These are phyloP conservation scores for Abrus precatorius DNA, from an alignment of 306 rosid genomes.

Conservation along the genomic window DNA sequence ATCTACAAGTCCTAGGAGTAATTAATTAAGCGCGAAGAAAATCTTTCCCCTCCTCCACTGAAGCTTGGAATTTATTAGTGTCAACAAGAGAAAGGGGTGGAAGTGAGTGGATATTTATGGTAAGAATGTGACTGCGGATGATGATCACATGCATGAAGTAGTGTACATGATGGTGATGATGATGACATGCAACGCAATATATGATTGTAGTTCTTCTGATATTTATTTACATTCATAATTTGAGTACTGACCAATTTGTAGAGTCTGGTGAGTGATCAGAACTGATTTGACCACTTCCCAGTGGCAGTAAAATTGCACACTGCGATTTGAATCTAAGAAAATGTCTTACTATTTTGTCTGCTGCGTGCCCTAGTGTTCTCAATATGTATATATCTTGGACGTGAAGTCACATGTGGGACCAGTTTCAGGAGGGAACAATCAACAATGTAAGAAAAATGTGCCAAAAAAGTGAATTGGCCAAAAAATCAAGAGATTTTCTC, in stretches of 20 bases:
- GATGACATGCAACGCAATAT: slow-evolving; percentile 22
- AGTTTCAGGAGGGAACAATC: slow-evolving; percentile 43
- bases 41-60: not conserved
- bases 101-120: slow-evolving; percentile 27
- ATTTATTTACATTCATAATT: slow-evolving; percentile 38
- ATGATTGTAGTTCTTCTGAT: slow-evolving; percentile 31
- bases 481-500: slow-evolving; percentile 19
- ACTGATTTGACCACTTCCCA: slow-evolving; percentile 43
- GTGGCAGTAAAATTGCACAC: slow-evolving; percentile 42
- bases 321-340: slow-evolving; percentile 45
- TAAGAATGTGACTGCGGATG: slow-evolving; percentile 14
- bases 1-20: not conserved
- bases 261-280: slow-evolving; percentile 37
- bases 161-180: slow-evolving; percentile 4
- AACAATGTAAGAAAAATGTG: slow-evolving; percentile 36
- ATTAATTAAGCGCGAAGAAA: slow-evolving; percentile 9
- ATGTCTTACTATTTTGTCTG: slow-evolving; percentile 41
- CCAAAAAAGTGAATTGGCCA: slow-evolving; percentile 34
- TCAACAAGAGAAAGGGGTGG: slow-evolving; percentile 16
- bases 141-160: slow-evolving; percentile 38
- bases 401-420: slow-evolving; percentile 22
- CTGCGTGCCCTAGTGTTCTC: slow-evolving; percentile 5
- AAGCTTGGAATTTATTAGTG: slow-evolving; percentile 16
- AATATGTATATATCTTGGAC: not conserved
- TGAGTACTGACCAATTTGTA: slow-evolving; percentile 30